A percentile compares a stretch with the other conserved stretches of the same genome.
Evolutionary conservation across 2,329 filamentous ascomycete genomes (phyloP).

Genomic region (Pseudogymnoascus sp.): DNA sequence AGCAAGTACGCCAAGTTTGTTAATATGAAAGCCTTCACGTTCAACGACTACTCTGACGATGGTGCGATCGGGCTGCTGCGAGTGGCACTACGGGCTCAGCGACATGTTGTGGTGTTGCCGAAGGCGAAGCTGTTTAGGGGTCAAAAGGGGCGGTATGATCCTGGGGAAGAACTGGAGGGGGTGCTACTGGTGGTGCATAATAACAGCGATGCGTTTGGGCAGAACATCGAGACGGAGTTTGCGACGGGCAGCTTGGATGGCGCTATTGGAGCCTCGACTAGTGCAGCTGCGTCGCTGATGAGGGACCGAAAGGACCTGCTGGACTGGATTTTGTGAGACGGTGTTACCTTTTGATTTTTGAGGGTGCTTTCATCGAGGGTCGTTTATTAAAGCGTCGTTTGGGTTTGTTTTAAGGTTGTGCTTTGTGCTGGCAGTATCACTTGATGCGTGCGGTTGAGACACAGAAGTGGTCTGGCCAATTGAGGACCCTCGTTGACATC

Average conservation of each 20-base stretch:
- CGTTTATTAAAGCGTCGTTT: not conserved
- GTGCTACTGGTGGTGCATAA: constrained; percentile 23
- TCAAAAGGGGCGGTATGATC: constrained; percentile 11
- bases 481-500: not conserved
- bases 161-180: constrained; percentile 8
- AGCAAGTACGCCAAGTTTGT: constrained; percentile 15
- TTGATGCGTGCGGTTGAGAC: constrained; percentile 2
- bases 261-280: constrained; percentile 21
- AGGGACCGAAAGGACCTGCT: constrained; percentile 19
- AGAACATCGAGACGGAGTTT: constrained; percentile 24
- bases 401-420: not conserved
- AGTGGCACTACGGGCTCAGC: constrained; percentile 16
- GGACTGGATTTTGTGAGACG: constrained; percentile 15
- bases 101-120: constrained; percentile 10
- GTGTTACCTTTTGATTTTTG: not conserved
- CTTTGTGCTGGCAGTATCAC: not conserved
- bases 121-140: constrained; percentile 19
- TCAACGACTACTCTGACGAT: constrained; percentile 22
- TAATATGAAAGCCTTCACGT: constrained; percentile 20
- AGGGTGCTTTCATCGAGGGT: not conserved
- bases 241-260: constrained; percentile 23
- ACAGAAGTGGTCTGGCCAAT: not conserved
- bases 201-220: constrained; percentile 25
- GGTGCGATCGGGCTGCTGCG: constrained; percentile 10
- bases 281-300: constrained; percentile 21